phyloP scores from a whole-genome alignment of 768 basidiomycete species.

The Boletus sp. region DNA sequence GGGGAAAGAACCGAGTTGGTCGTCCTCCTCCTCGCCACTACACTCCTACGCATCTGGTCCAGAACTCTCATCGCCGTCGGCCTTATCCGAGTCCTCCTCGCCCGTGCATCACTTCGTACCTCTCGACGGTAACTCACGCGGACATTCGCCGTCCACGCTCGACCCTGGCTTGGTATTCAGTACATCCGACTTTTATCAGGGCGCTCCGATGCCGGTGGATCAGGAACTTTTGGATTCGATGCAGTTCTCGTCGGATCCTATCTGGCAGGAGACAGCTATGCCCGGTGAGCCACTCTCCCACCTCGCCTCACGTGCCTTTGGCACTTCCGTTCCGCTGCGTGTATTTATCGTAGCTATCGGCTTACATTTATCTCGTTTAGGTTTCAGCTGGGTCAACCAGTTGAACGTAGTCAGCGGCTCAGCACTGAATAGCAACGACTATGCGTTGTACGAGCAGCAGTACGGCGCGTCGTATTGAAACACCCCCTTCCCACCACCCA shows the following conservation, averaged over 20 bases:
- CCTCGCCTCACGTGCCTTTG: too few relatives aligned
- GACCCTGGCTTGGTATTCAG: constrained; percentile 18
- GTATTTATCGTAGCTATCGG: neutral
- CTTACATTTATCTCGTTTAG: constrained; percentile 16
- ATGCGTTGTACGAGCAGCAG: constrained; percentile 26
- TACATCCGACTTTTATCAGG: constrained; percentile 44
- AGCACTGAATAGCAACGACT: constrained; percentile 25
- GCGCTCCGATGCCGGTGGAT: constrained; percentile 52
- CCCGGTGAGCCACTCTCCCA: constrained; percentile 42
- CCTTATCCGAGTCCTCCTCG: constrained; percentile 40
- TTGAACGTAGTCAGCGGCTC: constrained; percentile 18
- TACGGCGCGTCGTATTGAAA: constrained; percentile 12
- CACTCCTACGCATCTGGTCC: constrained; percentile 10
- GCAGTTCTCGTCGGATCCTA: constrained; percentile 54
- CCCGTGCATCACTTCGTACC: constrained; percentile 34
- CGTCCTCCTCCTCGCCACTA: constrained; percentile 1
- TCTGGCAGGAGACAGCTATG: constrained; percentile 54
- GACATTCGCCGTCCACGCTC: constrained; percentile 6
- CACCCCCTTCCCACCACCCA: too few relatives aligned
- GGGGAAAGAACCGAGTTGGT: constrained; percentile 9
- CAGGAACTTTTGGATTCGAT: constrained; percentile 60
- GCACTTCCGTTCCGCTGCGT: neutral
- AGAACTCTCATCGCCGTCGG: constrained; percentile 25
- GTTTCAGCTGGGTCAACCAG: constrained; percentile 38
- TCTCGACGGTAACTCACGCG: constrained; percentile 35